Conservation (phyloP, 768 basidiomycete species). For the Ephemerocybe angulata region DNA sequence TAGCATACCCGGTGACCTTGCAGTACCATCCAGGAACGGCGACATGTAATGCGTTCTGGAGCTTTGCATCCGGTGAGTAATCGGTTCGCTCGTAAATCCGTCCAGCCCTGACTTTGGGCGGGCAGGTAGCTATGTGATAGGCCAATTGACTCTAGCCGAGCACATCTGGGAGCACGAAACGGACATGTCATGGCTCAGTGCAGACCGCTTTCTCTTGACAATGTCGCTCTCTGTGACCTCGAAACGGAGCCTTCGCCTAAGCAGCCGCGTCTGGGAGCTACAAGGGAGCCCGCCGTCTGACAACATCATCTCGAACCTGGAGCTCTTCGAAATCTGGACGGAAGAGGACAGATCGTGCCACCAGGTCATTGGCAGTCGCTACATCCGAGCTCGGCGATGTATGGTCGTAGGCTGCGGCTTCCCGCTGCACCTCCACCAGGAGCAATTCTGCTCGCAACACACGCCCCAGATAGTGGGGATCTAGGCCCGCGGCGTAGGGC, state of each 20-base stretch:
- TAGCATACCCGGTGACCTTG: neutral
- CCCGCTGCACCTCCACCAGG: neutral
- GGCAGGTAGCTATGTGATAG: neutral
- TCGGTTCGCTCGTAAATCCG: neutral
- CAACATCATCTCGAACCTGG: constrained; percentile 1
- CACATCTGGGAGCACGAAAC: constrained; percentile 1
- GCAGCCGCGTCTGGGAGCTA: constrained; percentile 1
- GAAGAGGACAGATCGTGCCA: neutral
- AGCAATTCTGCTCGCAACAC: constrained; percentile 1
- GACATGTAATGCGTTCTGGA: neutral
- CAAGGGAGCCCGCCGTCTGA: neutral
- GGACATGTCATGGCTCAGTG: constrained; percentile 5
- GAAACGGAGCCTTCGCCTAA: neutral
- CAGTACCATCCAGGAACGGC: constrained; percentile 1
- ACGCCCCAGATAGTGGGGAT: neutral
- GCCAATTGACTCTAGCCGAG: neutral
- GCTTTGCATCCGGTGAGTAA: neutral
- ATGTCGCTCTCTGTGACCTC: constrained; percentile 2
- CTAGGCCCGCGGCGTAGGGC: neutral
- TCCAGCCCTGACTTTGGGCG: neutral
- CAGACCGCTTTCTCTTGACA: constrained; percentile 1
- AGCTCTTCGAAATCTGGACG: constrained; percentile 3
- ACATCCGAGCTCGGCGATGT: neutral
- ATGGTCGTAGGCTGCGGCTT: neutral
- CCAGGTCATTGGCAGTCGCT: constrained; percentile 4